Evolutionary conservation across 2,329 filamentous ascomycete species (phyloP).

Genomic region (Sporothrix pallida): DNA sequence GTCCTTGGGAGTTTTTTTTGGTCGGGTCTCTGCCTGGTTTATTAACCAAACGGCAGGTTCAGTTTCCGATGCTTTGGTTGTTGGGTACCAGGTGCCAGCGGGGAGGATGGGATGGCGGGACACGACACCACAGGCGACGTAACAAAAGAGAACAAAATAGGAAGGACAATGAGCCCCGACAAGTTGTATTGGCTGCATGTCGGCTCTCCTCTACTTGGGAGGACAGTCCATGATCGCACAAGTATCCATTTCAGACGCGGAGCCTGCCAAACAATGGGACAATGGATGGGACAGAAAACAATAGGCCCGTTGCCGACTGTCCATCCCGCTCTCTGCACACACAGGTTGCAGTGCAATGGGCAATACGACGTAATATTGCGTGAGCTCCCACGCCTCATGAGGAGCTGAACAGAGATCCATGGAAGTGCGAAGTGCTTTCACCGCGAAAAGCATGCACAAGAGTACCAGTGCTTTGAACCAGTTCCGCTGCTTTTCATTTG

Average conservation of each 20-base stretch:
- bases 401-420: not conserved
- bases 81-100: conserved; percentile 5
- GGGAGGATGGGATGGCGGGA: not conserved
- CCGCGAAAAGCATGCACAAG: too few relatives aligned
- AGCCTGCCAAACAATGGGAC: not conserved
- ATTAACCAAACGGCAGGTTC: not conserved
- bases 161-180: not conserved
- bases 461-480: too few relatives aligned
- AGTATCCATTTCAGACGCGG: not conserved
- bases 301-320: conserved; percentile 5
- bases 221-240: not conserved
- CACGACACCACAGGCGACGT: not conserved
- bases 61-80: conserved; percentile 20
- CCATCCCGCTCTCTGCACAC: not conserved
- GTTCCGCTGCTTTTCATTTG: not conserved
- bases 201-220: too few relatives aligned
- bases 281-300: not conserved
- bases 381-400: not conserved
- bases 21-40: not conserved
- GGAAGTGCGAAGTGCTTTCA: too few relatives aligned
- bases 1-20: too few relatives aligned
- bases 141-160: not conserved
- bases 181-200: not conserved
- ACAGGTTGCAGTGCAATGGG: conserved; percentile 7
- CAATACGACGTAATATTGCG: conserved; percentile 9